These are phyloP conservation scores for Botrytis medusae DNA, from an alignment of 2,329 filamentous ascomycete genomes.

Conservation along the genomic window DNA sequence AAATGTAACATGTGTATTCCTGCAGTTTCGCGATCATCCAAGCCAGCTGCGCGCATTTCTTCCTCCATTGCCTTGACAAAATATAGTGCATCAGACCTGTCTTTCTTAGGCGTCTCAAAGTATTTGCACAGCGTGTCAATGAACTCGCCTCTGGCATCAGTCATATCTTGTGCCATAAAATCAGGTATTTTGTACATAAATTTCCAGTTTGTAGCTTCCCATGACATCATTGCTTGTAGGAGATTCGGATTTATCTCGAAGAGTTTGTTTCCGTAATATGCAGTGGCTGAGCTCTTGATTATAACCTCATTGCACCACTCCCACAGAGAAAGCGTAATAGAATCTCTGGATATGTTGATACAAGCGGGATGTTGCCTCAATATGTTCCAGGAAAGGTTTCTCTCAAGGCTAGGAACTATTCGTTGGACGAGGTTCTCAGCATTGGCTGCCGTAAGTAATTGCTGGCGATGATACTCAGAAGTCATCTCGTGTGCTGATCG, in stretches of 20 bases:
- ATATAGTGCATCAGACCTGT: neutral
- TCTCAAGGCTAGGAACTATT: neutral
- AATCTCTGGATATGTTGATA: neutral
- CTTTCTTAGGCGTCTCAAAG: neutral
- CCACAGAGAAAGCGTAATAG: constrained; percentile 8
- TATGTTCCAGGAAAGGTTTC: neutral
- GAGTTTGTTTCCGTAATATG: constrained; percentile 2
- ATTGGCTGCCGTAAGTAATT: neutral
- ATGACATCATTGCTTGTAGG: neutral
- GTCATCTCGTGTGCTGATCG: neutral
- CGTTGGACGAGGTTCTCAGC: neutral
- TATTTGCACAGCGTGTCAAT: constrained; percentile 9
- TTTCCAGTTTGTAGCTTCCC: constrained; percentile 11
- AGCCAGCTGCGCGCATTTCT: neutral
- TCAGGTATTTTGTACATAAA: neutral
- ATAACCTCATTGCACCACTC: neutral
- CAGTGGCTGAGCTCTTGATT: neutral
- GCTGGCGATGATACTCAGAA: neutral
- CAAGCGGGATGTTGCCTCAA: neutral
- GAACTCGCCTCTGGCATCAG: neutral
- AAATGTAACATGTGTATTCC: constrained; percentile 5
- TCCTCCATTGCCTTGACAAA: neutral
- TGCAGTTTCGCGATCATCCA: neutral
- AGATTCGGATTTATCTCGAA: constrained; percentile 8
- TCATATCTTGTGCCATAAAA: constrained; percentile 7